phyloP scores from a whole-genome alignment of 257 asterid species.

The Gynochthodes officinalis region DNA sequence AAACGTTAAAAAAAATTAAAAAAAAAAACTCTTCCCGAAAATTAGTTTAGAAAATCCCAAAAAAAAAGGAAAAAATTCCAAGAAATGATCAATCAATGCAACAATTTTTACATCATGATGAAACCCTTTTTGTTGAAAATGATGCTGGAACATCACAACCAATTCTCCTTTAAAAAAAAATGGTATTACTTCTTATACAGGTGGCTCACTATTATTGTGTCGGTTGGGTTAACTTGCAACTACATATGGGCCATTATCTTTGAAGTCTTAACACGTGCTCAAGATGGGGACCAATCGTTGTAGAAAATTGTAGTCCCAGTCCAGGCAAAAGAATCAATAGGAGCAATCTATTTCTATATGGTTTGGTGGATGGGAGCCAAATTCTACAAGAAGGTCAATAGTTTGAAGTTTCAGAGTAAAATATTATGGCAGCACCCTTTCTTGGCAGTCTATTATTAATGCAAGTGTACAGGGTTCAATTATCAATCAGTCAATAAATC shows the following conservation, averaged over 20 bases:
- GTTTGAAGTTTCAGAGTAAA: neutral
- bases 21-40: too few species aligned
- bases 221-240: neutral
- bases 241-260: slow-evolving; percentile 4
- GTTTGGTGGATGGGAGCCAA: too few species aligned
- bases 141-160: too few species aligned
- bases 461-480: slow-evolving; percentile 5
- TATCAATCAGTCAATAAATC: too few species aligned
- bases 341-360: neutral
- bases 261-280: neutral
- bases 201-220: slow-evolving; percentile 2
- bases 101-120: too few species aligned
- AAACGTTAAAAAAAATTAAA: too few species aligned
- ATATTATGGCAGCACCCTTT: too few species aligned
- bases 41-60: too few species aligned
- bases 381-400: slow-evolving; percentile 4
- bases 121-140: neutral
- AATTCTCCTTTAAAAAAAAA: too few species aligned
- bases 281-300: neutral
- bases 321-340: neutral
- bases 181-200: neutral
- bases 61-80: too few species aligned
- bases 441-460: neutral
- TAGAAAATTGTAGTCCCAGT: neutral
- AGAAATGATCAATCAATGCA: too few species aligned